A percentile compares a stretch with the other conserved stretches of the same genome.
phyloP scores from a whole-genome alignment of 1,284 basidiomycete genomes.

The Amylostereum areolatum region DNA sequence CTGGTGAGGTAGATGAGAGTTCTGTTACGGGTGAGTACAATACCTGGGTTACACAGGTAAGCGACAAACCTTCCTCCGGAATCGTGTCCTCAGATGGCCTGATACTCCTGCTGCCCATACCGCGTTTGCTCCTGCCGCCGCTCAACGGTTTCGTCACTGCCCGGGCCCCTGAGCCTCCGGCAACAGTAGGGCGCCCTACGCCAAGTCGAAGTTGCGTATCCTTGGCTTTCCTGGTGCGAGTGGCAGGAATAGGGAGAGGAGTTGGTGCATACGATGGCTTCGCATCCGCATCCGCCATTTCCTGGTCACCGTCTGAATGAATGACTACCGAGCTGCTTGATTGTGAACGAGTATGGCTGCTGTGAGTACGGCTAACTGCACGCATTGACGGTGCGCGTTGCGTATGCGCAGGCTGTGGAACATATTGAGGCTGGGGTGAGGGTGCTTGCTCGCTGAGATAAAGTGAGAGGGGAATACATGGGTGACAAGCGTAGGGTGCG shows the following conservation, averaged over 20 bases:
- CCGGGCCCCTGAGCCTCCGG: constrained; percentile 59
- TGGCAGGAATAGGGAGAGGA: constrained; percentile 25
- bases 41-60: neutral
- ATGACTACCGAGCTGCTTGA: constrained; percentile 42
- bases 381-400: constrained; percentile 22
- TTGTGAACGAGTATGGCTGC: constrained; percentile 27
- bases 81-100: constrained; percentile 53
- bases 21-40: constrained; percentile 1
- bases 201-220: constrained; percentile 64
- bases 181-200: constrained; percentile 60
- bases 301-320: constrained; percentile 25
- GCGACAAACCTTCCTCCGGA: constrained; percentile 40
- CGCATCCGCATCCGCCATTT: constrained; percentile 8
- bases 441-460: constrained; percentile 6
- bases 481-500: constrained; percentile 4
- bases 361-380: constrained; percentile 25
- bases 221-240: constrained; percentile 60
- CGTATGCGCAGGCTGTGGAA: too few relatives aligned
- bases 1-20: neutral
- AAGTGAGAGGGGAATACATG: constrained; percentile 11
- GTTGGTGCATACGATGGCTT: constrained; percentile 7
- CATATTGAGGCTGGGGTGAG: too few relatives aligned
- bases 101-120: constrained; percentile 41
- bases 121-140: constrained; percentile 40
- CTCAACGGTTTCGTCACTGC: constrained; percentile 53